These are phyloP conservation scores for Pseudohyphozyma bogoriensis DNA, from an alignment of 768 basidiomycete genomes.

Conservation along the genomic window DNA sequence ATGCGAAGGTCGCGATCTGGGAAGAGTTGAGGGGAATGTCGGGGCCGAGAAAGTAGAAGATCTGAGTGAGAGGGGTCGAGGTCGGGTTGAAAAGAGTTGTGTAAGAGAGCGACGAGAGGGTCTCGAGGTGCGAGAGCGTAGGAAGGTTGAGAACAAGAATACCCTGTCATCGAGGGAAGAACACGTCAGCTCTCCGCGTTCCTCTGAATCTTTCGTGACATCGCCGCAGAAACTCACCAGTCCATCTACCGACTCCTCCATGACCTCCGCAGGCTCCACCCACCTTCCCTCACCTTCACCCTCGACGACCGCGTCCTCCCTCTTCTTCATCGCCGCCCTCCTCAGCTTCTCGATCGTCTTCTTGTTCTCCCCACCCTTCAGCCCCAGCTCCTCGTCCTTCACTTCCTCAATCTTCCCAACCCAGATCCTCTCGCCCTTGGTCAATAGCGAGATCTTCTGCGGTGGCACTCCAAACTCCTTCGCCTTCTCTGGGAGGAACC, in stretches of 20 bases:
- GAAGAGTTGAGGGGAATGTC: constrained; percentile 58
- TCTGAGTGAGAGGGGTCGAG: constrained; percentile 42
- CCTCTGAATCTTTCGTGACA: no score
- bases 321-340: constrained; percentile 7
- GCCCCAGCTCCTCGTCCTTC: constrained; percentile 41
- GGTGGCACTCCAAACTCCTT: constrained; percentile 50
- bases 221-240: constrained; percentile 33
- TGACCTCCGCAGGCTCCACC: constrained; percentile 36
- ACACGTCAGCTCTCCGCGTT: neutral
- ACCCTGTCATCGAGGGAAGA: constrained; percentile 41
- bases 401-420: constrained; percentile 54
- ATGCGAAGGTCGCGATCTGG: constrained; percentile 53
- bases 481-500: constrained; percentile 63
- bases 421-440: constrained; percentile 50
- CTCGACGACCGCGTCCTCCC: neutral
- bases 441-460: constrained; percentile 50
- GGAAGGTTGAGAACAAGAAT: constrained; percentile 66
- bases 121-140: constrained; percentile 36
- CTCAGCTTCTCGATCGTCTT: constrained; percentile 37
- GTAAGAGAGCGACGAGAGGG: neutral
- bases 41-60: constrained; percentile 59
- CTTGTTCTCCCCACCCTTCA: constrained; percentile 24
- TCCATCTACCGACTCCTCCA: constrained; percentile 33
- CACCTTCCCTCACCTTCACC: constrained; percentile 27
- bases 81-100: constrained; percentile 48